Evolutionary conservation across 2,329 filamentous ascomycete species (phyloP).

Genomic region (Lasiodiplodia gonubiensis): DNA sequence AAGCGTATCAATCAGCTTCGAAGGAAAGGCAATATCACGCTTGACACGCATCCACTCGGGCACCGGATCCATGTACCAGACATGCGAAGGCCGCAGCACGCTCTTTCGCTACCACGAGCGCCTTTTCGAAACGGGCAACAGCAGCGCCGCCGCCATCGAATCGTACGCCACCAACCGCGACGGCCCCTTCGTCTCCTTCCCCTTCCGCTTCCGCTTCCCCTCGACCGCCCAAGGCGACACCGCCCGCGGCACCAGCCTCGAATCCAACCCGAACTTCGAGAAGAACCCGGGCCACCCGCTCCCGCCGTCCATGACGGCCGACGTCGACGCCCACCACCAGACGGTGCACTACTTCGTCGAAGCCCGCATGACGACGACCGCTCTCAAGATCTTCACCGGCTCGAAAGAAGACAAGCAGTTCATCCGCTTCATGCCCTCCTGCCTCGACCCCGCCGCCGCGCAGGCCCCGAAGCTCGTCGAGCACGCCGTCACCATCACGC

Average conservation of each 20-base stretch:
- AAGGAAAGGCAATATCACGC: neutral
- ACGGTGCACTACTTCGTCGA: slow-evolving; percentile 35
- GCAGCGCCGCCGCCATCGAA: neutral
- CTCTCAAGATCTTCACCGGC: slow-evolving; percentile 31
- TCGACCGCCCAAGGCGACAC: slow-evolving; percentile 31
- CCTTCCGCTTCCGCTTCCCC: slow-evolving; percentile 37
- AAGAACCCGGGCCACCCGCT: slow-evolving; percentile 31
- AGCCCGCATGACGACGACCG: slow-evolving; percentile 31
- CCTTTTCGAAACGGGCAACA: neutral
- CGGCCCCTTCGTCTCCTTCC: slow-evolving; percentile 31
- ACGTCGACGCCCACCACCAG: slow-evolving; percentile 29
- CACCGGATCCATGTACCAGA: neutral
- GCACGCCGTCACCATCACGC: slow-evolving; percentile 31
- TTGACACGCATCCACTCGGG: neutral
- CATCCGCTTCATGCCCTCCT: slow-evolving; percentile 33
- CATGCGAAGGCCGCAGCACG: neutral
- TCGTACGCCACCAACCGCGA: neutral
- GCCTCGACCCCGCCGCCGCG: slow-evolving; percentile 20
- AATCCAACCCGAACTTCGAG: slow-evolving; percentile 31
- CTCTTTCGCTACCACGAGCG: neutral
- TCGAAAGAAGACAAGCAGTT: slow-evolving; percentile 31
- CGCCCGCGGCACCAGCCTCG: slow-evolving; percentile 21
- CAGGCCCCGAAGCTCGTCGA: slow-evolving; percentile 10
- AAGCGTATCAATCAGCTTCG: neutral
- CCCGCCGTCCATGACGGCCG: slow-evolving; percentile 35